Percentiles rank a stretch among this genome's conserved stretches.
These are phyloP conservation scores for Cystobasidium pallidum DNA, from an alignment of 1,284 basidiomycete genomes.

Conservation along the genomic window DNA sequence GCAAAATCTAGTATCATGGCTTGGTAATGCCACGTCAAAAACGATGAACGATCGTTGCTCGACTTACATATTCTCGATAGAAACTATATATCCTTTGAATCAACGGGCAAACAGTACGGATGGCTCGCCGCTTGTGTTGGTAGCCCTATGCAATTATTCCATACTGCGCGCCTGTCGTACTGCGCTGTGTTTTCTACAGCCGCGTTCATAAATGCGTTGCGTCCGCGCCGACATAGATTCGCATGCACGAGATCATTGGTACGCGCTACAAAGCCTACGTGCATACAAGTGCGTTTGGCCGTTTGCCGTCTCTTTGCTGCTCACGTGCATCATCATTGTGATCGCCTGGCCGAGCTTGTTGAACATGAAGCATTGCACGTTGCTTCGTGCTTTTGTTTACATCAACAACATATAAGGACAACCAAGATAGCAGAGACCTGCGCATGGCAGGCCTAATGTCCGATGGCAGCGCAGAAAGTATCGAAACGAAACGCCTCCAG, in stretches of 20 bases:
- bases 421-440: too few relatives aligned
- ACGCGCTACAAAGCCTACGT: too few relatives aligned
- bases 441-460: not conserved
- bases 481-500: slow-evolving; percentile 45
- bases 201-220: too few relatives aligned
- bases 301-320: not conserved
- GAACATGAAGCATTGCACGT: not conserved
- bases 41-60: not conserved
- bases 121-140: too few relatives aligned
- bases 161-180: not conserved
- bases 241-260: too few relatives aligned
- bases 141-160: not conserved
- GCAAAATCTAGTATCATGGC: not conserved
- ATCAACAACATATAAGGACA: too few relatives aligned
- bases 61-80: too few relatives aligned
- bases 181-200: too few relatives aligned
- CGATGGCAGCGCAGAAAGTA: slow-evolving; percentile 28
- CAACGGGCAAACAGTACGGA: too few relatives aligned
- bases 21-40: too few relatives aligned
- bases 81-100: too few relatives aligned
- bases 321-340: not conserved
- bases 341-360: not conserved
- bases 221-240: too few relatives aligned
- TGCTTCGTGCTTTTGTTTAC: not conserved
- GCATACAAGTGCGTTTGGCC: not conserved